Base-by-base conservation (phyloP, 2,329 filamentous ascomycete genomes). In the Uncinocarpus reesii region DNA sequence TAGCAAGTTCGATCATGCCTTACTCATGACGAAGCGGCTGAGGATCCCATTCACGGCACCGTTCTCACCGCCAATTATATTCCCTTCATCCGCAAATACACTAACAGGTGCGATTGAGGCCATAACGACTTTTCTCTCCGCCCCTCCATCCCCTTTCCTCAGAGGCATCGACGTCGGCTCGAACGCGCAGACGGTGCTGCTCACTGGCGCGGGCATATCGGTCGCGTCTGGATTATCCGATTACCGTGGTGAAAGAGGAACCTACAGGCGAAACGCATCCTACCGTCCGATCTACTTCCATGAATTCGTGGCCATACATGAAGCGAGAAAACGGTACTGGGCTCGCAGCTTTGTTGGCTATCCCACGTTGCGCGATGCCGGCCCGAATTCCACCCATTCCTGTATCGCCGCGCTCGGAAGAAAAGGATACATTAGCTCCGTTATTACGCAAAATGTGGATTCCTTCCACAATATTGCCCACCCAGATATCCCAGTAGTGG, bases 391-490 rank as follows among this genome's bases (percentile, higher is more conserved):
- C 2, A 81, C 81, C 1, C 92, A 98, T 68, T 74, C 78, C 62
- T 87, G 89, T 1, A 77, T 96, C 49, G 75, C 78, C 45, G 75
- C 83, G 54, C 71, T 96, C 29, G 84, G 79, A 2, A 66, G 75
- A 3, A 70, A 92, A 55, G 89, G 88, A 2, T 67, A 88, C 42
- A 72, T 95, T 35, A 77, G 76, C 49, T 79, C 72, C 46, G 85
- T 95, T 51, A 80, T 98, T 56, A 96, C 92, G 34, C 92, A 98
- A 64, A 96, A 96, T 62, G 92, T 98, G 44, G 92, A 98, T 68
- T 95, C 88, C 2, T 94, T 98, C 63, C 92, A 98, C 65, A 73
- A 76, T 2, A 69, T 70, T 51, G 84, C 87, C 0, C 89, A 95
- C 64, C 86, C 88, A 0, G 62, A 72, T 7, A 67, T 89, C 36